Base-by-base conservation (phyloP, 768 basidiomycete species). In the Russula griseocarnosa region DNA sequence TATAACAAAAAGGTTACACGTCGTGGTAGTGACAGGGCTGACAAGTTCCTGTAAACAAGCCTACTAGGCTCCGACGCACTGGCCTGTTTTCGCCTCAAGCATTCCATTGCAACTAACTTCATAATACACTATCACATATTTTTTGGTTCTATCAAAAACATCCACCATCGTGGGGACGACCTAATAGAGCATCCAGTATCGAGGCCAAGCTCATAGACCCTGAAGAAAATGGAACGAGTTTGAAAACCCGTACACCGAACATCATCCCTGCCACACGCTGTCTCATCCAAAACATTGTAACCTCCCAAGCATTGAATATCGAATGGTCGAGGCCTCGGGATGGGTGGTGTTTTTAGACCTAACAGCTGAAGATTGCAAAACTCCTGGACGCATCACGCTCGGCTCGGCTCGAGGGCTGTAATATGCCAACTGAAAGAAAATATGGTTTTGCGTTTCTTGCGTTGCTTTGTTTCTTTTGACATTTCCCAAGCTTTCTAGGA, bases 1-100 rank as follows among this genome's bases (percentile, higher is more conserved):
- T 65, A 58, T 52, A 65, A 61, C 59, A 26, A 36, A 47, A 44
- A 30, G 34, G 58, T 61, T 65, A 61, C 55, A 61, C 60, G 64
- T 61, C 57, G 62, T 52, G 64, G 60, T 61, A 32, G 64, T 65
- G 64, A 57, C 59, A 55, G 59, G 64, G 64, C 64, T 55, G 64
- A 65, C 63, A 64, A 61, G 57, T 53, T 63, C n/a, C 46, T 63
- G 54, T 26, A 30, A 30, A 54, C 49, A 50, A 14, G 7, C 13
- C 36, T 36, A 60, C 56, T 36, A 26, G 51, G 52, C 52, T 42
- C 55, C 49, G 55, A 61, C 64, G 36, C 60, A 34, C 44, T 51
- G 7, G 32, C 28, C 51, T 36, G 58, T 59, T 46, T 59, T 63
- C 51, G 44, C 52, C 46, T 60, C 63, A 42, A 51, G 28, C 58